A percentile compares a stretch with the other conserved stretches of the same genome.
phyloP scores from a whole-genome alignment of 2,329 filamentous ascomycete genomes.

The Cercospora sojina region DNA sequence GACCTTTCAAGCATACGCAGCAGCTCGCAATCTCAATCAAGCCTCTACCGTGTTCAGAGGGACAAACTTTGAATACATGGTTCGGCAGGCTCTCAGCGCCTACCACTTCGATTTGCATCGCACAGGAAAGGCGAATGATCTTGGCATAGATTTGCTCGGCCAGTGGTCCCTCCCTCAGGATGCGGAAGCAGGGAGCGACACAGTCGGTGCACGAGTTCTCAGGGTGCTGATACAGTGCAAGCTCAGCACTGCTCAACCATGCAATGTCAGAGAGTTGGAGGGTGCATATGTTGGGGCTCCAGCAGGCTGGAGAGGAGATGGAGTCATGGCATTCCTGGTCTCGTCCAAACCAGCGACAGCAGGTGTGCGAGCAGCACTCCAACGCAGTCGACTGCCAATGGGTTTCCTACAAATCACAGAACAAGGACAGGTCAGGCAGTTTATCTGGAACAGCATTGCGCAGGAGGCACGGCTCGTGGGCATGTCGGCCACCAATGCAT shows the following conservation, averaged over 20 bases:
- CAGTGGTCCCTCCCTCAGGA: slow-evolving; percentile 60
- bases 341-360: slow-evolving; percentile 69
- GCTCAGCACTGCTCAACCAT: slow-evolving; percentile 53
- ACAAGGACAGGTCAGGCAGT: slow-evolving; percentile 62
- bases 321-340: slow-evolving; percentile 70
- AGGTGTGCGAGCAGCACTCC: slow-evolving; percentile 72
- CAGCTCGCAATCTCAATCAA: slow-evolving; percentile 55
- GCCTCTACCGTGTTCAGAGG: slow-evolving; percentile 65
- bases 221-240: slow-evolving; percentile 68
- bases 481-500: slow-evolving; percentile 31
- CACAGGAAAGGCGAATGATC: slow-evolving; percentile 65
- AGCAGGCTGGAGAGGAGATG: slow-evolving; percentile 64
- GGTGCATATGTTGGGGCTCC: slow-evolving; percentile 76
- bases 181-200: neutral
- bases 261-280: slow-evolving; percentile 70
- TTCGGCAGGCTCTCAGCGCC: slow-evolving; percentile 54
- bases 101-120: slow-evolving; percentile 66
- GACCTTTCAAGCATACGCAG: slow-evolving; percentile 65
- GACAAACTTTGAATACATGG: slow-evolving; percentile 75
- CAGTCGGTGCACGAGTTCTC: slow-evolving; percentile 23
- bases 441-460: slow-evolving; percentile 70
- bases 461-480: slow-evolving; percentile 63
- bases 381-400: slow-evolving; percentile 67
- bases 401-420: slow-evolving; percentile 64
- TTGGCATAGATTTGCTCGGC: slow-evolving; percentile 72